Conservation (phyloP, 495 filamentous ascomycete species). For the Podospora pseudopauciseta region DNA sequence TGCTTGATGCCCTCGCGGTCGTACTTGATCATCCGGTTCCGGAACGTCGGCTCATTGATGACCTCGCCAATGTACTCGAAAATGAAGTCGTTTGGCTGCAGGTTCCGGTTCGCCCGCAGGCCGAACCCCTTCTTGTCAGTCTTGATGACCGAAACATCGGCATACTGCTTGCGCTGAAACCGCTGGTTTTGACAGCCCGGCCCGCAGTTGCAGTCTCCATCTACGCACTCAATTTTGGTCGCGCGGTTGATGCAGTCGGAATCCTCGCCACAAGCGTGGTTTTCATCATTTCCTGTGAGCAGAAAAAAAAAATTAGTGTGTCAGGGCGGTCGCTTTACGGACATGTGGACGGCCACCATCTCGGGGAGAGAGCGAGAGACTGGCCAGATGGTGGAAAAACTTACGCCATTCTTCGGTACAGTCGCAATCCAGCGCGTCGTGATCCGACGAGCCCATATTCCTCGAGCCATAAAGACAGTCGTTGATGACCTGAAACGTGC, state of each 20-base stretch:
- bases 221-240: constrained; percentile 94
- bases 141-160: constrained; percentile 88
- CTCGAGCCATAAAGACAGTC: constrained; percentile 86
- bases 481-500: constrained; percentile 74
- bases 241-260: constrained; percentile 98
- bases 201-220: constrained; percentile 81
- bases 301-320: constrained; percentile 7
- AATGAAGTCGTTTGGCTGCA: constrained; percentile 83
- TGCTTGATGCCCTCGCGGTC: constrained; percentile 95
- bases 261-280: constrained; percentile 90
- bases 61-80: constrained; percentile 99
- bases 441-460: constrained; percentile 83
- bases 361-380: neutral
- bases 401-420: constrained; percentile 95
- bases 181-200: constrained; percentile 87
- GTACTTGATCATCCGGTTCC: constrained; percentile 83
- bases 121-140: constrained; percentile 97
- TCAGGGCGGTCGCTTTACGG: constrained; percentile 20
- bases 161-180: constrained; percentile 88
- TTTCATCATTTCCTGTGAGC: constrained; percentile 61
- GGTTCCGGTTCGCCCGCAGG: constrained; percentile 71
- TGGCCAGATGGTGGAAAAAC: constrained; percentile 35
- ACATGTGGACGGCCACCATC: constrained; percentile 7
- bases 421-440: constrained; percentile 89
- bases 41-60: constrained; percentile 86